phyloP scores from a whole-genome alignment of 2,329 filamentous ascomycete genomes.

The Aspergillus latus region DNA sequence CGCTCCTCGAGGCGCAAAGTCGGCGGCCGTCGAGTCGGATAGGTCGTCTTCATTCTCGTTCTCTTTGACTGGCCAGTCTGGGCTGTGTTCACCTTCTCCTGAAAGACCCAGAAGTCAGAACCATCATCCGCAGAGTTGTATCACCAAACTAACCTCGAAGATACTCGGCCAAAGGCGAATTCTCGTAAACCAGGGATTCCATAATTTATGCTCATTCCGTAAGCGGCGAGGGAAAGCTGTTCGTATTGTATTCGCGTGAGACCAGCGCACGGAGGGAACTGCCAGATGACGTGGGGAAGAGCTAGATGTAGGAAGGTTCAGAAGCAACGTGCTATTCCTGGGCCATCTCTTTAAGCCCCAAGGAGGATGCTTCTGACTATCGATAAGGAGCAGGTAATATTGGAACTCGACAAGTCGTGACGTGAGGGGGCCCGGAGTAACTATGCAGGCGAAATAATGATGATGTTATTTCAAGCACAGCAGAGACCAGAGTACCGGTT shows the following conservation, averaged over 20 bases:
- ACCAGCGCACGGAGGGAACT: background rate
- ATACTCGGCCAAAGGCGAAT: constrained; percentile 84
- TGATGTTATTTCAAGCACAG: background rate
- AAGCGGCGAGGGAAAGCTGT: background rate
- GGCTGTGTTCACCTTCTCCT: constrained; percentile 49
- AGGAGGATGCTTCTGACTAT: background rate
- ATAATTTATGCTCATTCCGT: constrained; percentile 53
- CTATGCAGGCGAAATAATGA: background rate
- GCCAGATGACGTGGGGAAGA: constrained; percentile 11
- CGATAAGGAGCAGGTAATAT: background rate
- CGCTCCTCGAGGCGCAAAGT: constrained; percentile 53
- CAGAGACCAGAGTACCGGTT: constrained; percentile 6
- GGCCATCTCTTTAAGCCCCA: constrained; percentile 19
- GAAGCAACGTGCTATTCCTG: constrained; percentile 13
- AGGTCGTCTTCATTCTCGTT: constrained; percentile 30
- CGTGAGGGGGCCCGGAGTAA: background rate
- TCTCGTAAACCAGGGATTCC: constrained; percentile 85
- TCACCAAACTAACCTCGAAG: constrained; percentile 68
- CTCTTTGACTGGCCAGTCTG: constrained; percentile 40
- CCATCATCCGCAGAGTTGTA: background rate
- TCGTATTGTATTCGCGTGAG: background rate
- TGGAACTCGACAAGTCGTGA: background rate
- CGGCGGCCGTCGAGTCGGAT: constrained; percentile 29
- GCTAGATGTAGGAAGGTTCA: background rate
- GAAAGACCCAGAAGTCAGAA: constrained; percentile 18